phyloP scores from a whole-genome alignment of 257 asterid genomes.

The Echium plantagineum region DNA sequence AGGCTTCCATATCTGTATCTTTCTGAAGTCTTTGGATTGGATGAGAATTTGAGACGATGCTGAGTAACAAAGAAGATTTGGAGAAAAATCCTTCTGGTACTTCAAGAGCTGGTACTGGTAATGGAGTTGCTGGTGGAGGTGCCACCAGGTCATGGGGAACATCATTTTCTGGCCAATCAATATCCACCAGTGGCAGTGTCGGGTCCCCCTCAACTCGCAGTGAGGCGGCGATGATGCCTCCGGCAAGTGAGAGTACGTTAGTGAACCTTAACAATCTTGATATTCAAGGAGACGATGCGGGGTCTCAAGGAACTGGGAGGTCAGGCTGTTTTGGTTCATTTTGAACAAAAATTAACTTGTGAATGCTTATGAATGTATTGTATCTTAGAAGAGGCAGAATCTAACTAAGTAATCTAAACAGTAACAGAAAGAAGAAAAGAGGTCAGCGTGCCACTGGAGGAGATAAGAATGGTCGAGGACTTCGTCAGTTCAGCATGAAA shows the following conservation, averaged over 20 bases:
- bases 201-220: constrained; percentile 94
- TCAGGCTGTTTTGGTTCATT: constrained; percentile 28
- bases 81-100: constrained; percentile 37
- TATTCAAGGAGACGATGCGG: constrained; percentile 84
- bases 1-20: constrained; percentile 5
- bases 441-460: constrained; percentile 88
- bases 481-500: constrained; percentile 99
- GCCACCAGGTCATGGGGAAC: constrained; percentile 86
- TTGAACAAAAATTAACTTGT: not conserved
- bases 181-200: constrained; percentile 84
- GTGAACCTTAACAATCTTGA: constrained; percentile 57
- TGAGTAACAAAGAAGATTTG: constrained; percentile 64
- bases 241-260: constrained; percentile 58
- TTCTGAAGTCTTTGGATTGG: constrained; percentile 9
- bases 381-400: constrained; percentile 1
- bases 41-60: constrained; percentile 42
- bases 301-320: constrained; percentile 76
- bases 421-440: constrained; percentile 87
- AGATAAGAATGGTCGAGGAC: constrained; percentile 96
- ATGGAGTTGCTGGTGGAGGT: constrained; percentile 42
- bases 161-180: constrained; percentile 79
- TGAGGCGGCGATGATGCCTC: constrained; percentile 64
- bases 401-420: constrained; percentile 17
- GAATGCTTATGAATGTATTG: not conserved
- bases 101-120: constrained; percentile 33